phyloP scores from a whole-genome alignment of 176 grass and related monocot genomes.

The Ampelocalamus luodianensis region DNA sequence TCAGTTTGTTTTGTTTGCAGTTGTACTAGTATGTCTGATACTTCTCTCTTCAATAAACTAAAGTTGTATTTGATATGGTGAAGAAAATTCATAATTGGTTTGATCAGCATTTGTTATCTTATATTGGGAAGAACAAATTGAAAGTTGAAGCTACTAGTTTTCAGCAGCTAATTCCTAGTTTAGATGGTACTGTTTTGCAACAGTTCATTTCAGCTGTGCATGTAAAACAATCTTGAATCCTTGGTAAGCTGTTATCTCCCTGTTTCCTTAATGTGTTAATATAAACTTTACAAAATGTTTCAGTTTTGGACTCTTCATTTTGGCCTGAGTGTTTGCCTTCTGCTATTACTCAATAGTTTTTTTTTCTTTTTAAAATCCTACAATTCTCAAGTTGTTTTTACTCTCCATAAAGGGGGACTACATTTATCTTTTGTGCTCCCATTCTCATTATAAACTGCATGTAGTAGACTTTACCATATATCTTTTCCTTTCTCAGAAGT shows the following conservation, averaged over 20 bases:
- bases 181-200: slow-evolving; percentile 19
- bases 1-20: neutral
- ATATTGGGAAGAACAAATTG: neutral
- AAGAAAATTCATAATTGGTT: slow-evolving; percentile 27
- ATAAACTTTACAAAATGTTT: slow-evolving; percentile 1
- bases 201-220: slow-evolving; percentile 11
- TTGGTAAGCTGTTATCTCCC: slow-evolving; percentile 21
- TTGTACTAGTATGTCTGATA: neutral
- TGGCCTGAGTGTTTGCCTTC: slow-evolving; percentile 27
- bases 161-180: neutral
- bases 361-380: neutral
- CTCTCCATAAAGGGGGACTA: neutral
- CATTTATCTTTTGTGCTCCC: neutral
- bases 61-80: slow-evolving; percentile 25
- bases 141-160: neutral
- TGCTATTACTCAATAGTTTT: neutral
- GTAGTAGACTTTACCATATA: slow-evolving; percentile 13
- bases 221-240: slow-evolving; percentile 19
- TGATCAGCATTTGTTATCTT: slow-evolving; percentile 13
- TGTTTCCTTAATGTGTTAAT: neutral
- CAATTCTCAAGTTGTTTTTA: neutral
- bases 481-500: slow-evolving; percentile 61
- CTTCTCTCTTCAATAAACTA: slow-evolving; percentile 30
- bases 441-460: slow-evolving; percentile 8
- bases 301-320: slow-evolving; percentile 22